Percentiles rank a stretch among this genome's conserved stretches.
These are phyloP conservation scores for Chrysosporium keratinophilum DNA, from an alignment of 2,329 filamentous ascomycete species.

Conservation along the genomic window DNA sequence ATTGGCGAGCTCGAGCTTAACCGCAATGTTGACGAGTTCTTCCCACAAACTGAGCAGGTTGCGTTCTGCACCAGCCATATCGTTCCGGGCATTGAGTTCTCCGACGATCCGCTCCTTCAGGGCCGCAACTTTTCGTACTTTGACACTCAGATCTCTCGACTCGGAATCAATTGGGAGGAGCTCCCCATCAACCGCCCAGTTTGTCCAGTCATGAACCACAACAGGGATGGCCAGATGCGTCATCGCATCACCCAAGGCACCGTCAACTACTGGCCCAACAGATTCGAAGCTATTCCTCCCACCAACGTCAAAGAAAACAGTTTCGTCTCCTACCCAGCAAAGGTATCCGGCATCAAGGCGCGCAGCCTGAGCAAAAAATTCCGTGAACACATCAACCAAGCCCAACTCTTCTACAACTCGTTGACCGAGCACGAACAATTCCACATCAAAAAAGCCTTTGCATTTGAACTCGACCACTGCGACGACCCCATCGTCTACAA, in stretches of 20 bases:
- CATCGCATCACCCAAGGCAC: conserved; percentile 64
- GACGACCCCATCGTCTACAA: conserved; percentile 68
- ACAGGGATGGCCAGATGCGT: conserved; percentile 62
- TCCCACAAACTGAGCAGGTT: conserved; percentile 70
- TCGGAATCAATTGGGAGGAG: conserved; percentile 67
- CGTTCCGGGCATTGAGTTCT: conserved; percentile 67
- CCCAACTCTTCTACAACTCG: conserved; percentile 75
- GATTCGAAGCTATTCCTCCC: conserved; percentile 54
- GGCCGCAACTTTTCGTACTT: conserved; percentile 58
- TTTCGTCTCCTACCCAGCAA: conserved; percentile 58
- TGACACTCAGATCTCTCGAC: conserved; percentile 50
- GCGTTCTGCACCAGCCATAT: conserved; percentile 74
- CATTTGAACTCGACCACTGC: conserved; percentile 70
- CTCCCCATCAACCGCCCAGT: conserved; percentile 66
- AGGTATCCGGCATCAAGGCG: conserved; percentile 59
- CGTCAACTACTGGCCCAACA: conserved; percentile 73
- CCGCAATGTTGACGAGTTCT: conserved; percentile 69
- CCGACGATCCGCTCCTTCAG: conserved; percentile 63
- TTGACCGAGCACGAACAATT: conserved; percentile 55
- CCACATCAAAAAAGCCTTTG: conserved; percentile 51
- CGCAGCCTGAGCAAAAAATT: conserved; percentile 59
- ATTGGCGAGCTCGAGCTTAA: conserved; percentile 74
- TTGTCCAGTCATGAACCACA: conserved; percentile 64
- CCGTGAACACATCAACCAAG: conserved; percentile 65
- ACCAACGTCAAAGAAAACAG: conserved; percentile 52